Evolutionary conservation across 805 yeast species (phyloP).

Genomic region (Kuraishia floccosa): DNA sequence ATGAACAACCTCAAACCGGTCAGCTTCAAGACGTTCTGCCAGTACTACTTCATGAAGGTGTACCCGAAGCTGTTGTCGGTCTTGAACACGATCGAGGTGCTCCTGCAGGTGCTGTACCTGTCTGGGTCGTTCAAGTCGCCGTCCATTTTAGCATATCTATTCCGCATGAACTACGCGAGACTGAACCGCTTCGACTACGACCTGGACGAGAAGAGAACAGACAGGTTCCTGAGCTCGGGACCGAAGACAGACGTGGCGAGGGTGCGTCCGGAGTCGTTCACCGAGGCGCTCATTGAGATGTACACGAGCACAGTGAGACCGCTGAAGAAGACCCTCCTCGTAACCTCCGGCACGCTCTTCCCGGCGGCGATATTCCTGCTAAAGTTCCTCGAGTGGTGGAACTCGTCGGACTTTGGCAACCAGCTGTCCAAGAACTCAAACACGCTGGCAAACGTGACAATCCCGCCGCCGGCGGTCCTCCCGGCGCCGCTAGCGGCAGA

Average conservation of each 20-base stretch:
- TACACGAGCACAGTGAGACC: constrained; percentile 9
- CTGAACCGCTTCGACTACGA: constrained; percentile 39
- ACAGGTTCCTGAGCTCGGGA: constrained; percentile 5
- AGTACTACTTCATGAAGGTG: constrained; percentile 35
- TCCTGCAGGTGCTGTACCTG: constrained; percentile 52
- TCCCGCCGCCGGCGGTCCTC: constrained; percentile 30
- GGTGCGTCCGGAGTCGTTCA: constrained; percentile 27
- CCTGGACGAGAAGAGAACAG: constrained; percentile 18
- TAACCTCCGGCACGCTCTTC: constrained; percentile 34
- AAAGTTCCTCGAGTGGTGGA: constrained; percentile 92
- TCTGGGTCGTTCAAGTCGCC: constrained; percentile 59
- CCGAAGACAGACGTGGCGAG: constrained; percentile 9
- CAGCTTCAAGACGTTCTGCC: constrained; percentile 10
- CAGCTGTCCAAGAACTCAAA: constrained; percentile 39
- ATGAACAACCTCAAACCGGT: constrained; percentile 31
- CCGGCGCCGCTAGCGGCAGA: constrained; percentile 6
- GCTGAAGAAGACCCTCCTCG: constrained; percentile 11
- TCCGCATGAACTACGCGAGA: constrained; percentile 57
- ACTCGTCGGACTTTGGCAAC: constrained; percentile 58
- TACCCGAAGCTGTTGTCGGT: constrained; percentile 51
- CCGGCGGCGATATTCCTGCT: constrained; percentile 75
- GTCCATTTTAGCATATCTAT: constrained; percentile 44
- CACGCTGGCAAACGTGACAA: constrained; percentile 30
- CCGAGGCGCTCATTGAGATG: constrained; percentile 19
- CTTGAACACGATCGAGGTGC: constrained; percentile 36